Percentiles rank a stretch among this genome's conserved stretches.
phyloP scores from a whole-genome alignment of 257 asterid species.

The Coffea eugenioides region DNA sequence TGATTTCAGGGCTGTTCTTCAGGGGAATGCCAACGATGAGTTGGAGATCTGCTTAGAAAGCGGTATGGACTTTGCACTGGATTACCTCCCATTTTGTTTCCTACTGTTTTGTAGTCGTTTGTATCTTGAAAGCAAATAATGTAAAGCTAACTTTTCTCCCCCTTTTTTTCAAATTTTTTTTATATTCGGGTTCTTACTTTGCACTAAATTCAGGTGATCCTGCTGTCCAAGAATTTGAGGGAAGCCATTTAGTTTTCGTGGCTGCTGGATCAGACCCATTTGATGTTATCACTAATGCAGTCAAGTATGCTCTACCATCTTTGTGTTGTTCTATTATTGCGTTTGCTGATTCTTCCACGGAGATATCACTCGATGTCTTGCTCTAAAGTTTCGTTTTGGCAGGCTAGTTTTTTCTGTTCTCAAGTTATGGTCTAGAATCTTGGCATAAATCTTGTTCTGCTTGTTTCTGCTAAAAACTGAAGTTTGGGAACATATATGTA shows the following conservation, averaged over 20 bases:
- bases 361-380: no score
- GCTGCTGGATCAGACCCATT: conserved; percentile 96
- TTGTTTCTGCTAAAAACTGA: neutral
- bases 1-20: conserved; percentile 88
- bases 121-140: no score
- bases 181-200: neutral
- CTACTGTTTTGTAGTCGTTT: neutral
- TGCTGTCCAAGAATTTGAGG: conserved; percentile 77
- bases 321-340: neutral
- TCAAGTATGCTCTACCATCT: conserved; percentile 55
- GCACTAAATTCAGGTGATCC: conserved; percentile 69
- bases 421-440: neutral
- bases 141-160: no score
- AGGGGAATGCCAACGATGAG: conserved; percentile 74
- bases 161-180: no score
- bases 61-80: conserved; percentile 40
- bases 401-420: no score
- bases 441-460: neutral
- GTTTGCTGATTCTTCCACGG: neutral
- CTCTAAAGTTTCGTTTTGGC: neutral
- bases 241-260: conserved; percentile 73
- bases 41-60: conserved; percentile 89
- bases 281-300: conserved; percentile 81
- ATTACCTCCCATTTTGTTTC: neutral
- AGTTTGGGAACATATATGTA: neutral